Percentiles rank a stretch among this genome's conserved stretches.
phyloP scores from a whole-genome alignment of 108 stramenopile species.

The Pseudonitzschia multistriata region DNA sequence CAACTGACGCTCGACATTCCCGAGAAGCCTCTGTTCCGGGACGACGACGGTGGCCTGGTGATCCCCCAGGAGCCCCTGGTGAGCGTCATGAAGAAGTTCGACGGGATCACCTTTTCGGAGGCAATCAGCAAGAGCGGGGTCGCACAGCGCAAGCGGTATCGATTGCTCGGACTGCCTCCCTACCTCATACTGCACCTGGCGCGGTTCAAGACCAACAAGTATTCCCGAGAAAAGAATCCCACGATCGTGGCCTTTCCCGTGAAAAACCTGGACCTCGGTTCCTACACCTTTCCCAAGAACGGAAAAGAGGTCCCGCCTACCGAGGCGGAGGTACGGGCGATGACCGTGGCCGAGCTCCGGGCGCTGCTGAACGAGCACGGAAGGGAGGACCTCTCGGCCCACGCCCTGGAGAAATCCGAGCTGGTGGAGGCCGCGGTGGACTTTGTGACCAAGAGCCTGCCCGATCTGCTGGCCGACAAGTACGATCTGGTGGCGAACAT shows the following conservation, averaged over 20 bases:
- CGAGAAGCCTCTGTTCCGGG: constrained; percentile 96
- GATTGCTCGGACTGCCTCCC: constrained; percentile 78
- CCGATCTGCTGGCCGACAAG: constrained; percentile 79
- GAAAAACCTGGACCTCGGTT: constrained; percentile 91
- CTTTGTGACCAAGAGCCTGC: constrained; percentile 69
- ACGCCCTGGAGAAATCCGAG: constrained; percentile 69
- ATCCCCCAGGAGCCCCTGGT: constrained; percentile 98
- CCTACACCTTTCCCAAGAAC: constrained; percentile 59
- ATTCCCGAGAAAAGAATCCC: constrained; percentile 96
- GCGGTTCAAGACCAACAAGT: constrained; percentile 92
- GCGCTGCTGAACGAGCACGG: constrained; percentile 62
- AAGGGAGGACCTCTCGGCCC: constrained; percentile 45
- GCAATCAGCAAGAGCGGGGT: constrained; percentile 50
- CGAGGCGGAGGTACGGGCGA: constrained; percentile 64
- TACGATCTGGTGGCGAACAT: constrained; percentile 97
- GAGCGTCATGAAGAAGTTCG: constrained; percentile 90
- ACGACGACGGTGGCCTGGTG: constrained; percentile 92
- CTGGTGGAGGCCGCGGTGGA: constrained; percentile 66
- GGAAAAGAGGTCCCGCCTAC: constrained; percentile 39
- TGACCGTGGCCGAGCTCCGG: constrained; percentile 81
- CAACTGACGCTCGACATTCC: constrained; percentile 97
- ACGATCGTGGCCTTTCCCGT: constrained; percentile 98
- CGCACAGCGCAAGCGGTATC: constrained; percentile 77
- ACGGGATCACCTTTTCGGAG: constrained; percentile 86
- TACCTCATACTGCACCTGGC: constrained; percentile 91